A percentile compares a stretch with the other conserved stretches of the same genome.
These are phyloP conservation scores for Pythium aristosporum DNA, from an alignment of 352 stramenopile species.

Conservation along the genomic window DNA sequence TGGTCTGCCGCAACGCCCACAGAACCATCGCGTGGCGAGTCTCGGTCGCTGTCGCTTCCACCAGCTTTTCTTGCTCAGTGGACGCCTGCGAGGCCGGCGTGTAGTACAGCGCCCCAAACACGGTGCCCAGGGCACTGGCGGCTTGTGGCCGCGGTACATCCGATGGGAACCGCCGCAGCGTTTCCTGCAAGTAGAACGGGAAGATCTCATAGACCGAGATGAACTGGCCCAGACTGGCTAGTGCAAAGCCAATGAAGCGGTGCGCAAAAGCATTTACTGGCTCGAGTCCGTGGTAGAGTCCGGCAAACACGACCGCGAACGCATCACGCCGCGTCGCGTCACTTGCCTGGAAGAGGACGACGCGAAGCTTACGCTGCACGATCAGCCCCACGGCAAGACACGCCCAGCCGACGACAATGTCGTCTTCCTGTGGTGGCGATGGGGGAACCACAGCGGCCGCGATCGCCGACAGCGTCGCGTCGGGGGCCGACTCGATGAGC, in stretches of 20 bases:
- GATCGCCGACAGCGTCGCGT: conserved; percentile 36
- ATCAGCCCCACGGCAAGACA: conserved; percentile 42
- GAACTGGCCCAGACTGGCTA: conserved; percentile 48
- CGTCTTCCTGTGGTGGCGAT: conserved; percentile 20
- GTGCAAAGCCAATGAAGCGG: conserved; percentile 45
- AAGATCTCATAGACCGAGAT: conserved; percentile 47
- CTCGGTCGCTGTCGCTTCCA: conserved; percentile 9
- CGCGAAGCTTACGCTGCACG: conserved; percentile 51
- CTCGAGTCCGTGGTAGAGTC: conserved; percentile 51
- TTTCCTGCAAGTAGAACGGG: conserved; percentile 55
- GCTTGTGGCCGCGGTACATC: conserved; percentile 34
- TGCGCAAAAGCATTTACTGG: conserved; percentile 51
- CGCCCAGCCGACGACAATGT: conserved; percentile 42
- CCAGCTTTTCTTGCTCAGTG: conserved; percentile 15
- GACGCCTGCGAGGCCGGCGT: background rate
- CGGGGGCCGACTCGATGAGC: conserved; percentile 32
- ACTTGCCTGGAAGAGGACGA: conserved; percentile 42
- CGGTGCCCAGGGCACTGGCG: conserved; percentile 41
- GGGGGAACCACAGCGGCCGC: conserved; percentile 24
- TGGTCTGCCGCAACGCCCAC: conserved; percentile 53
- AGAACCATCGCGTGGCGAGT: conserved; percentile 37
- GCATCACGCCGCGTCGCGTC: conserved; percentile 36
- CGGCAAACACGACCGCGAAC: conserved; percentile 47
- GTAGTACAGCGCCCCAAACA: conserved; percentile 54
- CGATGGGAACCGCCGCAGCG: conserved; percentile 40